Conservation (phyloP, 139 green algal genomes). For the Picochlorum sp. region DNA sequence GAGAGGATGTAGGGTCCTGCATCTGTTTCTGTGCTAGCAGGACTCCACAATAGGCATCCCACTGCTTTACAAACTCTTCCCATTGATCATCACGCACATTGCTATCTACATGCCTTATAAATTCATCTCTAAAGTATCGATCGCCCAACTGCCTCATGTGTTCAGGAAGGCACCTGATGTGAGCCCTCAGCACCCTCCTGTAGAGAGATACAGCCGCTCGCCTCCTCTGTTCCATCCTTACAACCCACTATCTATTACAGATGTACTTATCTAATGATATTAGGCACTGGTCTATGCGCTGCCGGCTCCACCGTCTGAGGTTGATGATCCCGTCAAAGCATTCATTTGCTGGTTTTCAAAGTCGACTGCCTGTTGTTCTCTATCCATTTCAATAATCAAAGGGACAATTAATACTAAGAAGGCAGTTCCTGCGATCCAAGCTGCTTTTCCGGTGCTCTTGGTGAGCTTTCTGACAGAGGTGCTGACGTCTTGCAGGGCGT, state of each 20-base stretch:
- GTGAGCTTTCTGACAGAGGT: neutral
- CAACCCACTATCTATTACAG: neutral
- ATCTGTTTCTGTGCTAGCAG: constrained; percentile 14
- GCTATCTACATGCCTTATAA: constrained; percentile 40
- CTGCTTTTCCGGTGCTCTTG: constrained; percentile 66
- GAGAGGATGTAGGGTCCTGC: too few relatives aligned
- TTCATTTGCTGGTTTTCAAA: constrained; percentile 55
- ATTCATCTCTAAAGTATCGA: constrained; percentile 54
- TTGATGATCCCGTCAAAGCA: constrained; percentile 42
- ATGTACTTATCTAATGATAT: neutral
- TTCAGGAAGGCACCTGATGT: constrained; percentile 48
- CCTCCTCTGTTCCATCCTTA: neutral
- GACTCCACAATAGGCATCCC: constrained; percentile 50
- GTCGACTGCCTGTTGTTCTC: constrained; percentile 56
- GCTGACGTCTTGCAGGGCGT: too few relatives aligned
- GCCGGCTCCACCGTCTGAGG: neutral
- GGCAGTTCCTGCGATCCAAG: constrained; percentile 81
- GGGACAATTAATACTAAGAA: constrained; percentile 84
- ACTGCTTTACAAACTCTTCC: constrained; percentile 56
- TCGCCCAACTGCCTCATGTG: constrained; percentile 63
- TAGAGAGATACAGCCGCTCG: constrained; percentile 33
- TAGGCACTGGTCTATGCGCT: neutral
- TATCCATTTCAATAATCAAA: constrained; percentile 96
- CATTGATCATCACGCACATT: constrained; percentile 56
- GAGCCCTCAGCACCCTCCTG: constrained; percentile 53